phyloP scores from a whole-genome alignment of 164 flowering plant species.

The Stephania yunnanensis region DNA sequence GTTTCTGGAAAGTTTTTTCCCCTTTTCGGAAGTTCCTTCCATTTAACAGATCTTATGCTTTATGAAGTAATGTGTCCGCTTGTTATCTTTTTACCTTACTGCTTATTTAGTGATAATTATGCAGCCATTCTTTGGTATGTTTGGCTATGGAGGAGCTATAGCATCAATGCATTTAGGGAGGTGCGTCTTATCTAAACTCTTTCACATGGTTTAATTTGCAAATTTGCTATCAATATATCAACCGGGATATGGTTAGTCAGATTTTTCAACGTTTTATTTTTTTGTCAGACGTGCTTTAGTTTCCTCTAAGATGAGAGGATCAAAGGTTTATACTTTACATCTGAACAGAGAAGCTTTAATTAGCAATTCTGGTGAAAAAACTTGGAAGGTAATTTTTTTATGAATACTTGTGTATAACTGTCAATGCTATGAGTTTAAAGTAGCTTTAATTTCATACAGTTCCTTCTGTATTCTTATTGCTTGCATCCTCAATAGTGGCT shows the following conservation, averaged over 20 bases:
- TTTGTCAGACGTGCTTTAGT: constrained; percentile 47
- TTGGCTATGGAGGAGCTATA: constrained; percentile 79
- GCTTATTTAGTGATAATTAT: neutral
- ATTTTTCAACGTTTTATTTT: neutral
- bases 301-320: constrained; percentile 64
- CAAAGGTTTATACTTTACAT: constrained; percentile 48
- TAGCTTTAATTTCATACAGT: neutral
- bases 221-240: neutral
- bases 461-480: neutral
- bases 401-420: neutral
- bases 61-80: no score
- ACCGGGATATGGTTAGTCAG: neutral
- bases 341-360: constrained; percentile 59
- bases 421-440: neutral
- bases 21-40: no score
- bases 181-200: constrained; percentile 23
- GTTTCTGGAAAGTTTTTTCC: no score
- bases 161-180: constrained; percentile 83
- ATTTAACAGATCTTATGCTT: no score
- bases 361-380: constrained; percentile 25
- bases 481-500: neutral
- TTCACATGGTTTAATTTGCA: neutral
- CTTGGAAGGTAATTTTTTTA: constrained; percentile 53
- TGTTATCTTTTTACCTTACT: neutral
- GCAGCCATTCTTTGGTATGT: constrained; percentile 90